Evolutionary conservation across 148 eudicot species (phyloP).

Genomic region (Nyssa sinensis): DNA sequence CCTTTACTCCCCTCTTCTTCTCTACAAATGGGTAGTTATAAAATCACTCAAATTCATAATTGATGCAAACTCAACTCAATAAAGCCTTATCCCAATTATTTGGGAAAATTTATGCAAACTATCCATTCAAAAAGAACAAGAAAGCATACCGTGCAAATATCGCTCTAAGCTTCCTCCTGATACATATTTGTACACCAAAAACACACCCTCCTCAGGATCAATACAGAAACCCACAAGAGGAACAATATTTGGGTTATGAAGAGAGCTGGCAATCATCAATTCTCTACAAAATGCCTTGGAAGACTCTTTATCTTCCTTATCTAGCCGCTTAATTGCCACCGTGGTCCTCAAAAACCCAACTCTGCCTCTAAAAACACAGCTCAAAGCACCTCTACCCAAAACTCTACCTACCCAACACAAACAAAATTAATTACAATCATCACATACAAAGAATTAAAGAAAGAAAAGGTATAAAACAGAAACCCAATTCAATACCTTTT

Average conservation of each 20-base stretch:
- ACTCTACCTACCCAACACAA: too few species aligned
- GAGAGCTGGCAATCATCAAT: too few species aligned
- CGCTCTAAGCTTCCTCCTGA: constrained; percentile 94
- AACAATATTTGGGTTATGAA: too few species aligned
- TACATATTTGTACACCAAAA: constrained; percentile 89
- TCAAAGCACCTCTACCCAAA: too few species aligned
- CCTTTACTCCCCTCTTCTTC: constrained; percentile 63
- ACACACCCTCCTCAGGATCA: constrained; percentile 84
- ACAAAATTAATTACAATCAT: too few species aligned
- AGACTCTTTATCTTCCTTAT: too few species aligned
- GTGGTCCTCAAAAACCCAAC: too few species aligned
- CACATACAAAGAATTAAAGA: neutral
- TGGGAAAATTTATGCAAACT: neutral
- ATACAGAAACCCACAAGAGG: constrained; percentile 92
- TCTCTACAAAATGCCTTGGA: too few species aligned
- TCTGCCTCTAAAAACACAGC: too few species aligned
- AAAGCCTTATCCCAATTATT: too few species aligned
- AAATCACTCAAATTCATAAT: constrained; percentile 11
- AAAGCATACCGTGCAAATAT: constrained; percentile 74
- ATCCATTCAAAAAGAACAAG: neutral
- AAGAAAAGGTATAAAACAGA: neutral
- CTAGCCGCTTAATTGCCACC: too few species aligned
- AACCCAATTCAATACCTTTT: constrained; percentile 50
- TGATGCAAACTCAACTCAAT: too few species aligned
- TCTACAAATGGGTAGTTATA: constrained; percentile 39